A percentile compares a stretch with the other conserved stretches of the same genome.
Conservation (phyloP, 1,284 basidiomycete genomes). For the Farysia itapuensis region DNA sequence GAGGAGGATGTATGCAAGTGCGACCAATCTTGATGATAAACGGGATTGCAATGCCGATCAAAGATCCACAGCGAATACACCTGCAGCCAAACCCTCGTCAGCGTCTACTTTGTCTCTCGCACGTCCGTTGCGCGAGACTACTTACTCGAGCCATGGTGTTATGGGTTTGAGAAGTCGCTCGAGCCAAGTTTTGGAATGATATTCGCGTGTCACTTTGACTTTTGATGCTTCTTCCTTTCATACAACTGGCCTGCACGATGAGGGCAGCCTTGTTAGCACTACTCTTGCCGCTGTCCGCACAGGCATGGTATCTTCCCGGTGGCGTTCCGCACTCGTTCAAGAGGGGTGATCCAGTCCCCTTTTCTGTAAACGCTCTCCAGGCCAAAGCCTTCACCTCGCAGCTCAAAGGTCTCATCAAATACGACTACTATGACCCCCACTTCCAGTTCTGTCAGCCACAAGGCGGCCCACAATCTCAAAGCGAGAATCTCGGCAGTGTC, state of each 20-base stretch:
- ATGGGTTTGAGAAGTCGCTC: too few relatives aligned
- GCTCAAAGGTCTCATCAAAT: constrained; percentile 50
- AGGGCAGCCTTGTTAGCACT: constrained; percentile 2
- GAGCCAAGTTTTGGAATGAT: too few relatives aligned
- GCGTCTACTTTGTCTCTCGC: neutral
- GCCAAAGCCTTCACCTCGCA: constrained; percentile 50
- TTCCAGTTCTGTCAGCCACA: constrained; percentile 86
- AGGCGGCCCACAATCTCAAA: constrained; percentile 74
- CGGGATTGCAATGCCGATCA: constrained; percentile 53
- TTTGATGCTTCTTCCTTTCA: too few relatives aligned
- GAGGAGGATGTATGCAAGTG: constrained; percentile 29
- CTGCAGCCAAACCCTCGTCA: constrained; percentile 13
- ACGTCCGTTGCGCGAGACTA: neutral
- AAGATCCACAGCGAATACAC: constrained; percentile 58
- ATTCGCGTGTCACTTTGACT: too few relatives aligned
- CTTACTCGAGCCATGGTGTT: neutral
- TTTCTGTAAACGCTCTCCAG: constrained; percentile 59
- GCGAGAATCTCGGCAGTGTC: constrained; percentile 87
- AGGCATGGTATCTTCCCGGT: constrained; percentile 60
- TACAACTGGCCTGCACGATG: too few relatives aligned
- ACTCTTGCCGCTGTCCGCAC: constrained; percentile 9
- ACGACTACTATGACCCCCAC: constrained; percentile 79
- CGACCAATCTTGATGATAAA: constrained; percentile 58
- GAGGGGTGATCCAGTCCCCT: constrained; percentile 56
- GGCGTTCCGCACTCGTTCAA: constrained; percentile 59